Evolutionary conservation across 805 yeast species (phyloP).

Genomic region (Millerozyma acaciae): DNA sequence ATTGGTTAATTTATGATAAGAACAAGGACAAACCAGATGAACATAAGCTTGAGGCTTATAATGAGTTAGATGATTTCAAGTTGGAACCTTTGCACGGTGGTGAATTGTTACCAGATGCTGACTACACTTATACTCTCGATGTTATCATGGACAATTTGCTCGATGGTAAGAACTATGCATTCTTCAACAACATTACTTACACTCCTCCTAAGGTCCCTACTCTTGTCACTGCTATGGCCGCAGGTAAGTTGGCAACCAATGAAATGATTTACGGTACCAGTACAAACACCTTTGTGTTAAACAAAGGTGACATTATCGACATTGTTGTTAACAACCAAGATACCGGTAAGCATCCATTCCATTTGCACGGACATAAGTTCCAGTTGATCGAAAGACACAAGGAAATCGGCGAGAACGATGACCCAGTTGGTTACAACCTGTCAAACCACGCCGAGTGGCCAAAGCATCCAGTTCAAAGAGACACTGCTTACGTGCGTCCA

Average conservation of each 20-base stretch:
- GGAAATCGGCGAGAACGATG: constrained; percentile 50
- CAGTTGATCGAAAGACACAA: constrained; percentile 55
- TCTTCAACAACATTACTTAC: constrained; percentile 65
- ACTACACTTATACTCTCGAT: constrained; percentile 54
- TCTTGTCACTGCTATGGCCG: constrained; percentile 55
- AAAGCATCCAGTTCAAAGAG: constrained; percentile 61
- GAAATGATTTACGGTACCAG: constrained; percentile 69
- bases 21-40: constrained; percentile 16
- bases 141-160: constrained; percentile 66
- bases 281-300: constrained; percentile 59
- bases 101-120: constrained; percentile 54
- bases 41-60: constrained; percentile 26
- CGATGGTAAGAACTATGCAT: constrained; percentile 73
- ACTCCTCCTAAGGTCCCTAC: constrained; percentile 70
- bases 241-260: constrained; percentile 56
- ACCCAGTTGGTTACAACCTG: constrained; percentile 44
- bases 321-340: constrained; percentile 76
- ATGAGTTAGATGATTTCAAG: constrained; percentile 69
- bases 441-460: constrained; percentile 43
- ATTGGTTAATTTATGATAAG: constrained; percentile 50
- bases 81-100: constrained; percentile 59
- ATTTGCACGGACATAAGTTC: constrained; percentile 70
- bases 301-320: constrained; percentile 63
- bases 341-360: constrained; percentile 77
- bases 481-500: constrained; percentile 64